These are phyloP conservation scores for Aaosphaeria pasadenensis DNA, from an alignment of 2,329 filamentous ascomycete genomes.

Conservation along the genomic window DNA sequence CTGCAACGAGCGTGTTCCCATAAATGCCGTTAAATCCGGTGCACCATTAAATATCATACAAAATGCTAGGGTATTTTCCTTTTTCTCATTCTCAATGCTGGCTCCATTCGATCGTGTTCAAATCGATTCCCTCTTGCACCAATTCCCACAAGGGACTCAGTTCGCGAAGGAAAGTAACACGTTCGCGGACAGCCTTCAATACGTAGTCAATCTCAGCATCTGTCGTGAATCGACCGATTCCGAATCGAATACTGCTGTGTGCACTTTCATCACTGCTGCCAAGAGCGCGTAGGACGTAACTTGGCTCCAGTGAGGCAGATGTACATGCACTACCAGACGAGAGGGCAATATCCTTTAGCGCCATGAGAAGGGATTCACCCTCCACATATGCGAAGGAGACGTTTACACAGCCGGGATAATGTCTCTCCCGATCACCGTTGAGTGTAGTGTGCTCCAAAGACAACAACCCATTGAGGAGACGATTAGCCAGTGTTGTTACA, in stretches of 20 bases:
- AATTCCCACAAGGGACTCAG: conserved; percentile 96
- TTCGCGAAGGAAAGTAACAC: conserved; percentile 90
- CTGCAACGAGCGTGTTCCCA: conserved; percentile 22
- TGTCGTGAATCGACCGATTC: conserved; percentile 95
- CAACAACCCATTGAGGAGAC: conserved; percentile 77
- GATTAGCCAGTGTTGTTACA: conserved; percentile 78
- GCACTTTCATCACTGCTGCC: conserved; percentile 97
- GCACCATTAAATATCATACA: conserved; percentile 21
- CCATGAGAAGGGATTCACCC: conserved; percentile 97
- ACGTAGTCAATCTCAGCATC: conserved; percentile 97
- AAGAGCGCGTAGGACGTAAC: conserved; percentile 89
- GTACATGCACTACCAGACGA: conserved; percentile 97
- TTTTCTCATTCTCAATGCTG: conserved; percentile 65
- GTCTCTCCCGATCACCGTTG: conserved; percentile 78
- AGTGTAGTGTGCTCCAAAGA: conserved; percentile 87
- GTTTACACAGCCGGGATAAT: conserved; percentile 97
- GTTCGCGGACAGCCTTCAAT: conserved; percentile 84
- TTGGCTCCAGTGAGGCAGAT: conserved; percentile 92
- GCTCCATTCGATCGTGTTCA: conserved; percentile 97
- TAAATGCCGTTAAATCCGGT: conserved; percentile 6
- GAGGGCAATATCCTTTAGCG: conserved; percentile 93
- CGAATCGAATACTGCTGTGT: conserved; percentile 96
- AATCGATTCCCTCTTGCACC: conserved; percentile 92
- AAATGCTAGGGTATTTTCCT: not conserved
- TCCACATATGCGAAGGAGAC: conserved; percentile 98